phyloP scores from a whole-genome alignment of 2,329 filamentous ascomycete species.

The Trichoderma lentiforme region DNA sequence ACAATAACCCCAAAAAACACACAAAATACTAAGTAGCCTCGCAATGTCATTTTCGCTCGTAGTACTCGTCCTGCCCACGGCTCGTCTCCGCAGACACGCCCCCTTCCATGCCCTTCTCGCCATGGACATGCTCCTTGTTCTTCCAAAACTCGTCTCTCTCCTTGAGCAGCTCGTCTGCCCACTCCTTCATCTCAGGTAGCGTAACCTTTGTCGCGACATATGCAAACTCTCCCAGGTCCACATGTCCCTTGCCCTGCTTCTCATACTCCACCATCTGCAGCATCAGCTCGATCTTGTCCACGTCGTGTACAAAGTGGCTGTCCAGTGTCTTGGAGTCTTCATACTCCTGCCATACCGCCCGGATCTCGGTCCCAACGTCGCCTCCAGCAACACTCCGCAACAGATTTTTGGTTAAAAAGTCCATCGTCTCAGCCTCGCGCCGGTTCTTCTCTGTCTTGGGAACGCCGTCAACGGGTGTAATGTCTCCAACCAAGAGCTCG shows the following conservation, averaged over 20 bases:
- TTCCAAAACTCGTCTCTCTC: constrained; percentile 76
- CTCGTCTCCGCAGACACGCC: constrained; percentile 37
- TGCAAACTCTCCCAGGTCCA: constrained; percentile 84
- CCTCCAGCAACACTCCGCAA: constrained; percentile 75
- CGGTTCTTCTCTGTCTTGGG: constrained; percentile 84
- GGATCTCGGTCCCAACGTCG: constrained; percentile 64
- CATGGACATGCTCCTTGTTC: constrained; percentile 44
- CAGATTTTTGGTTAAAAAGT: constrained; percentile 73
- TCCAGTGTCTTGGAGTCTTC: constrained; percentile 83
- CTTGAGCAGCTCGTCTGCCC: constrained; percentile 71
- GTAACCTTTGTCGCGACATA: constrained; percentile 72
- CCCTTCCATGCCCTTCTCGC: constrained; percentile 41
- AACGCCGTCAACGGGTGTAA: constrained; percentile 87
- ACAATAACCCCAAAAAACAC: not conserved
- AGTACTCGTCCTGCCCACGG: constrained; percentile 50
- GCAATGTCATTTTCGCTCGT: constrained; percentile 31
- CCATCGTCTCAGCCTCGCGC: constrained; percentile 85
- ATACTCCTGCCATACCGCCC: constrained; percentile 89
- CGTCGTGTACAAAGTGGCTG: constrained; percentile 87
- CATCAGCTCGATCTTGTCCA: constrained; percentile 94
- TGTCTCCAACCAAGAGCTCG: constrained; percentile 90
- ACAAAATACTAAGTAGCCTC: not conserved
- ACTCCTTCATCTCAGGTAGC: constrained; percentile 73
- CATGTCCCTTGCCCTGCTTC: constrained; percentile 58
- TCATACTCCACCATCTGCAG: constrained; percentile 98